Evolutionary conservation across 2,329 filamentous ascomycete species (phyloP), one percentile per base, ranked within the genome.

Genomic region (Colletotrichum simmondsii): DNA sequence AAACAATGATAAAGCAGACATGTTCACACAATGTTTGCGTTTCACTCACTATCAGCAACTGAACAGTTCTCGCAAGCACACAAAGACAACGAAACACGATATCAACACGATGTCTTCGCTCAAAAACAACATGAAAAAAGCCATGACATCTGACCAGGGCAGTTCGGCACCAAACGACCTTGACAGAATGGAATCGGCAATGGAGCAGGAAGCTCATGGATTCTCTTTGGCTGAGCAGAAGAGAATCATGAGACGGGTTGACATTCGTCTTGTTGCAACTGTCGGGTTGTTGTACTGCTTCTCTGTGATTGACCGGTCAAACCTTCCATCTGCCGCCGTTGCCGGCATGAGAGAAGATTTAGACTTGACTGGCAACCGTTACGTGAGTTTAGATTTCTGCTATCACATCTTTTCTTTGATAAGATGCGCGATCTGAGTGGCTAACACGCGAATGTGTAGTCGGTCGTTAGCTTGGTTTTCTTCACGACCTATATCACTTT

Each of bases 181-280:
- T 22, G 52, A 19, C 35, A 35, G 3, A 3, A 5, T 12, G 8
- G 28, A 10, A 7, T 2, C n/a, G 5, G n/a, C 24, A 22, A n/a
- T 28, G 4, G 16, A 8, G 10, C 19, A 32, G 1, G 32, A 65
- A 6, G 1, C 11, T 5, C n/a, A 22, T n/a, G 60, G 28, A 3
- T 53, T 65, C 22, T 56, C 67, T 10, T 8, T 5, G 6, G 53
- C 37, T 4, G 53, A 69, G 16, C 68, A 70, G 12, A 16, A 35
- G 19, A 56, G 1, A 3, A 72, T 72, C n/a, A 72, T 72, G 53
- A 68, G 69, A 5, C 65, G 69, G 0, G 65, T 87, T 77, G 79
- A 85, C 14, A 75, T 86, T 49, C 76, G 77, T 1, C 76, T 80
- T 10, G 59, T 80, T 5, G 77, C 79, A 14, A 76, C 79, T 61